A percentile compares a stretch with the other conserved stretches of the same genome.
Evolutionary conservation across 2,329 filamentous ascomycete species (phyloP).

Genomic region (Calonectria pseudoreteaudii): DNA sequence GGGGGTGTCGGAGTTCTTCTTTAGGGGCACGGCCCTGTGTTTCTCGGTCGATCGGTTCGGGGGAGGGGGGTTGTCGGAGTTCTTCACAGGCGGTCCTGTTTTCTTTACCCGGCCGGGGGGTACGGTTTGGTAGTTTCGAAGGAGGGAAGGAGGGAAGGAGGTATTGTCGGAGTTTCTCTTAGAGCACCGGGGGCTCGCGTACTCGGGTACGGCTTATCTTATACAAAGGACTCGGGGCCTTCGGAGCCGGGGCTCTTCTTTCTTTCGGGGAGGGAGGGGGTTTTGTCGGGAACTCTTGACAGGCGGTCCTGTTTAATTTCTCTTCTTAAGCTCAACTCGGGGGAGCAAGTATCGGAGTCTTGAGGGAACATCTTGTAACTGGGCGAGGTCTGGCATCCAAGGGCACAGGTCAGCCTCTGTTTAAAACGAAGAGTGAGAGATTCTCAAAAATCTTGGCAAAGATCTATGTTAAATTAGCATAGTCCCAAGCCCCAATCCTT

Average conservation of each 20-base stretch:
- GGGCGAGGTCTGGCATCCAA: not conserved
- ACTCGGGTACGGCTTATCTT: not conserved
- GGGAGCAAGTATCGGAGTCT: not conserved
- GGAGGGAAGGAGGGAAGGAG: not conserved
- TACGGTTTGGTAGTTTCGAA: not conserved
- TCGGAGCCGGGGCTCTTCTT: not conserved
- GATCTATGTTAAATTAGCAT: not conserved
- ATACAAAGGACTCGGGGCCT: not conserved
- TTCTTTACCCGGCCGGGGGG: not conserved
- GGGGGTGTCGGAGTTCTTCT: not conserved
- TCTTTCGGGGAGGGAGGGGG: not conserved
- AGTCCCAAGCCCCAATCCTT: not conserved
- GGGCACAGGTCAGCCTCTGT: not conserved
- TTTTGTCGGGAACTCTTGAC: not conserved
- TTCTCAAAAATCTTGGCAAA: not conserved
- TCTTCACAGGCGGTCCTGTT: not conserved
- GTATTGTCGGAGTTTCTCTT: not conserved
- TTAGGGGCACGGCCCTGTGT: slow-evolving; percentile 1
- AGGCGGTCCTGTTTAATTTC: not conserved
- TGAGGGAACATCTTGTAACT: not conserved
- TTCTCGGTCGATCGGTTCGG: not conserved
- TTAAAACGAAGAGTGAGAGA: not conserved
- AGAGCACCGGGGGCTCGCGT: not conserved
- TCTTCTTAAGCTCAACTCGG: not conserved
- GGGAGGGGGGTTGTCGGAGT: not conserved